Percentiles rank a stretch among this genome's conserved stretches.
Evolutionary conservation across 108 stramenopile genomes (phyloP).

Genomic region (Skeletonema tropicum): DNA sequence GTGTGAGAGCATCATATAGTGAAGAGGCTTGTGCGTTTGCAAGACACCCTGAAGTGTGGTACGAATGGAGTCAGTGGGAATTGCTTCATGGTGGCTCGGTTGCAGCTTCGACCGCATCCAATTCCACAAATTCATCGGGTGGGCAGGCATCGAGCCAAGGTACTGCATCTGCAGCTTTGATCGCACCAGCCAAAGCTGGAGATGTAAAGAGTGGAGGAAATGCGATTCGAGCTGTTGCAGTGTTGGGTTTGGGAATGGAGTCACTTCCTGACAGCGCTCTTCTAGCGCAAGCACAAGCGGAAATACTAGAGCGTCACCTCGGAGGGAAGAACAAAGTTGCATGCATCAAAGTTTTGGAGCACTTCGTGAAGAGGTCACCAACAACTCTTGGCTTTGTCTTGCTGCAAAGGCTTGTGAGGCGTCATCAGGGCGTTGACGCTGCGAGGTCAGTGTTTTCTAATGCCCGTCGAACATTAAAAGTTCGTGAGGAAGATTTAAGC

Average conservation of each 20-base stretch:
- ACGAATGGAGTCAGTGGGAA: constrained; percentile 91
- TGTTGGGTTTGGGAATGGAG: constrained; percentile 69
- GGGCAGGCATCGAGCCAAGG: constrained; percentile 17
- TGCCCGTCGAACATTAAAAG: constrained; percentile 67
- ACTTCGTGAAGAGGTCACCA: constrained; percentile 60
- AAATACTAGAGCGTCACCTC: constrained; percentile 64
- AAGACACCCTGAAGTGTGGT: constrained; percentile 85
- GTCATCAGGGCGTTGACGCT: constrained; percentile 72
- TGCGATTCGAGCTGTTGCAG: constrained; percentile 56
- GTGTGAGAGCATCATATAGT: constrained; percentile 73
- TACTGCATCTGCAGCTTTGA: constrained; percentile 27
- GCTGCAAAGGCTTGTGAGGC: constrained; percentile 73
- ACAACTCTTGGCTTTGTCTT: constrained; percentile 80
- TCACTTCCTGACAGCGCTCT: constrained; percentile 76
- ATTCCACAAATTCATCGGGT: background rate
- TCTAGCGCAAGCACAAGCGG: constrained; percentile 73
- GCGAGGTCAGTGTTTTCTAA: constrained; percentile 76
- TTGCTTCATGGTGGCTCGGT: constrained; percentile 45
- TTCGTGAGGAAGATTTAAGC: constrained; percentile 44
- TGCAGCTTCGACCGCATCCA: constrained; percentile 24
- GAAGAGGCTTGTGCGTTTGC: constrained; percentile 81
- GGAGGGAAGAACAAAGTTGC: constrained; percentile 6
- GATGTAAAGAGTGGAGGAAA: constrained; percentile 40
- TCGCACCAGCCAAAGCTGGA: constrained; percentile 39
- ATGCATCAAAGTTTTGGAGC: constrained; percentile 66